Base-by-base conservation (phyloP, 768 basidiomycete species). In the Tricholoma hemisulphureum region DNA sequence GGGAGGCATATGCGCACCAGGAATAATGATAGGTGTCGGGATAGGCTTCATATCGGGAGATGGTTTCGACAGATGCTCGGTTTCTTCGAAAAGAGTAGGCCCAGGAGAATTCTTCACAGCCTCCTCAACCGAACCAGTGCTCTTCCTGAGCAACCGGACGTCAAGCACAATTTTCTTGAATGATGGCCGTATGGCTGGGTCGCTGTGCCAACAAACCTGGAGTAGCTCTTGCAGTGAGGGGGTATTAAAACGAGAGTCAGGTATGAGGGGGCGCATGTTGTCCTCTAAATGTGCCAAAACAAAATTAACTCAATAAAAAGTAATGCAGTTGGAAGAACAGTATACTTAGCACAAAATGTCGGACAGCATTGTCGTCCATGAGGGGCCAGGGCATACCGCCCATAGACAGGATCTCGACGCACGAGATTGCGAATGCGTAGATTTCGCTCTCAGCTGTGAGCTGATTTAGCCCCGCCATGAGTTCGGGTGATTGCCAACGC, bases 401-500 rank as follows among this genome's bases (percentile, higher is more conserved):
- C 72, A 84, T 82, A 0, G 80, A 77, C 26, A 88, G 69, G 53
- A 88, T 81, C 66, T 89, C 87, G 7, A 84, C 71, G 56, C 86
- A 88, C 41, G 77, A 76, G 54, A 91, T 84, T 0, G 84, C 83
- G 64, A 81, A 92, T 1, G 88, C 81, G 53, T 88, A 92, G 4
- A 89, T 81, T 64, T 91, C 89, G 50, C 79, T 80, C 32, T 82
- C 78, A 2, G 75, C 68, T 0, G 85, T 89, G 6, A 58, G 58
- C 51, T 68, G 68, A 9, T 73, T 71, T 6, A 72, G 64, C 2
- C 83, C 86, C 20, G 67, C 66, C 70, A 89, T 74, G 45, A 89
- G 71, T 65, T 91, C 88, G 0, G 89, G 89, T 4, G 85, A 83
- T 61, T 83, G 83, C 89, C 89, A 92, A 31, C 87, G 77, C 49